Conservation (phyloP, 192 early-diverging fungal genomes). For the Entomortierella lignicola region DNA sequence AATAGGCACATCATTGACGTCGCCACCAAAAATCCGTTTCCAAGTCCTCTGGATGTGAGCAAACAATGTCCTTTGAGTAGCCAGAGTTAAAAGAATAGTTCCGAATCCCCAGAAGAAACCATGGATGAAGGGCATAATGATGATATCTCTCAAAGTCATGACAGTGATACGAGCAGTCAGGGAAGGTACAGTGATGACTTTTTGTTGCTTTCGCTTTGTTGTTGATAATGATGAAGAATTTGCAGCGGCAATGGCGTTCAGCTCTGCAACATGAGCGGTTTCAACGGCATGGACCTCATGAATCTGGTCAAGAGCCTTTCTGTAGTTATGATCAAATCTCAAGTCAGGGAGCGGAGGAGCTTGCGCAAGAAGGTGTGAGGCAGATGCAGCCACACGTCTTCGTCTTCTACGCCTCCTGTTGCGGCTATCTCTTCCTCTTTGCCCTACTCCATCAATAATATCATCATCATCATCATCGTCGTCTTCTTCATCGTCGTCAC, state of each 20-base stretch:
- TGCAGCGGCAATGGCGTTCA: neutral
- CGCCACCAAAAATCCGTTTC: conserved; percentile 24
- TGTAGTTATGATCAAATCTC: conserved; percentile 46
- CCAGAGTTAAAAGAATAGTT: conserved; percentile 32
- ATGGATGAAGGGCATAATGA: conserved; percentile 51
- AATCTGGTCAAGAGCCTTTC: conserved; percentile 45
- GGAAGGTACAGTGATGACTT: conserved; percentile 17
- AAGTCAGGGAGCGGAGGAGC: conserved; percentile 40
- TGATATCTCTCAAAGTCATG: conserved; percentile 48
- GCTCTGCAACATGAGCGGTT: conserved; percentile 6
- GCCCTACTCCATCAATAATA: neutral
- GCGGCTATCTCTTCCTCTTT: neutral
- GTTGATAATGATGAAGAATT: neutral
- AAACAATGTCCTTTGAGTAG: conserved; percentile 21
- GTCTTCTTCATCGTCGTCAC: conserved; percentile 7
- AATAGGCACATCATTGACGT: neutral
- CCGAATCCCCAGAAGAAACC: conserved; percentile 55
- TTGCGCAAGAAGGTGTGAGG: conserved; percentile 39
- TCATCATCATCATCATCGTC: neutral
- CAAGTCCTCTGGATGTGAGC: conserved; percentile 22
- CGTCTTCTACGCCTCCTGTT: conserved; percentile 1
- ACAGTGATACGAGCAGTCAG: conserved; percentile 27
- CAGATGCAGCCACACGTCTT: conserved; percentile 33
- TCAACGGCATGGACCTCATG: conserved; percentile 36
- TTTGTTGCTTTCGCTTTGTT: conserved; percentile 5